Conservation (phyloP, 2,329 filamentous ascomycete species). For the Bipolaris sorokiniana region DNA sequence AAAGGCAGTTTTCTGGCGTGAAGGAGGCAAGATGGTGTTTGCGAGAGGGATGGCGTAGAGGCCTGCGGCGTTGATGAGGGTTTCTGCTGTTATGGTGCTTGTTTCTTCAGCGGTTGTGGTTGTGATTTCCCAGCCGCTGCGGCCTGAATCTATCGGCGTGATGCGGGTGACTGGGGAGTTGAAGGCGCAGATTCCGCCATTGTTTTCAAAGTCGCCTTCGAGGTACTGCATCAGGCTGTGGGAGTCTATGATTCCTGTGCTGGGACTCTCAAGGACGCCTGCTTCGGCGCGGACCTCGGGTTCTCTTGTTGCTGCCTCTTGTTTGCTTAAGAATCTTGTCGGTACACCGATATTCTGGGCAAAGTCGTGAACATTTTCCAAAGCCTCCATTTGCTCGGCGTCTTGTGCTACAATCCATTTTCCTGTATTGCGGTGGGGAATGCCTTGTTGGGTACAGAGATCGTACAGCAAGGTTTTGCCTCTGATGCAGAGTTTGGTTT, state of each 20-base stretch:
- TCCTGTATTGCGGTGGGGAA: conserved; percentile 76
- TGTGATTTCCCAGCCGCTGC: conserved; percentile 72
- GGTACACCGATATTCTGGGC: conserved; percentile 67
- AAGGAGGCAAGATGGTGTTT: conserved; percentile 75
- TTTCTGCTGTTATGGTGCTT: conserved; percentile 72
- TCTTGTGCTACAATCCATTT: conserved; percentile 97
- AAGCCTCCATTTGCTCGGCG: conserved; percentile 67
- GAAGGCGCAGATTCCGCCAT: conserved; percentile 75
- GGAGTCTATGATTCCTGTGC: conserved; percentile 89
- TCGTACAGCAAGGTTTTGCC: conserved; percentile 80
- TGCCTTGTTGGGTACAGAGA: conserved; percentile 70
- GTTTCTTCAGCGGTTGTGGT: conserved; percentile 50
- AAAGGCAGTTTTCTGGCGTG: conserved; percentile 65
- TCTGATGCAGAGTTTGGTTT: conserved; percentile 80
- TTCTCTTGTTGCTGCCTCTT: conserved; percentile 70
- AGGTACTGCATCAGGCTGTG: conserved; percentile 85
- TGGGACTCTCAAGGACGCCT: conserved; percentile 81
- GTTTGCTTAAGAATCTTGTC: conserved; percentile 68
- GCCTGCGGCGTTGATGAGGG: conserved; percentile 84
- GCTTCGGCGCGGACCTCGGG: conserved; percentile 74
- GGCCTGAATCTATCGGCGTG: conserved; percentile 59
- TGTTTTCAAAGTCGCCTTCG: conserved; percentile 76
- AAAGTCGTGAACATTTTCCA: conserved; percentile 64
- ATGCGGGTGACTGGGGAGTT: conserved; percentile 69
- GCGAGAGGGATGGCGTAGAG: conserved; percentile 76